These are phyloP conservation scores for Diutina ranongensis DNA, from an alignment of 1,139 yeast genomes.

Conservation along the genomic window DNA sequence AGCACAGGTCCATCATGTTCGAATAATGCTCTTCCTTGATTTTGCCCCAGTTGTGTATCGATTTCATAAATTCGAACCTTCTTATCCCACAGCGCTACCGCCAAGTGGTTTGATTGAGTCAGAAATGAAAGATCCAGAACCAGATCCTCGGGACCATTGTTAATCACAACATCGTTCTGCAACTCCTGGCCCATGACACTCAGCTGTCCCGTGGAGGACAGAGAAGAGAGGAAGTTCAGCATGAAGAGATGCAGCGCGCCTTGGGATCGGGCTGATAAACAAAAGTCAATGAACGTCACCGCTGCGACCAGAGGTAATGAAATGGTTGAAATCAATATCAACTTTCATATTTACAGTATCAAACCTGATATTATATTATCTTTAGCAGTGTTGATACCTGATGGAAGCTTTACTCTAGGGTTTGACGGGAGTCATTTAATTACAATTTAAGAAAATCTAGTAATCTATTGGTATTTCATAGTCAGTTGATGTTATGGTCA, in stretches of 20 bases:
- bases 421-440: neutral
- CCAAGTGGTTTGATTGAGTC: constrained; percentile 76
- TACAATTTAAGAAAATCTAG: neutral
- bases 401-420: too few species aligned
- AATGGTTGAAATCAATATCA: too few species aligned
- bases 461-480: too few species aligned
- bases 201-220: neutral
- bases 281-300: too few species aligned
- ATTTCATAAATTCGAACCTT: constrained; percentile 90
- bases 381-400: too few species aligned
- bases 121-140: constrained; percentile 81
- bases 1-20: constrained; percentile 89
- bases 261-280: too few species aligned
- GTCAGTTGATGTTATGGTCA: too few species aligned
- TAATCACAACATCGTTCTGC: constrained; percentile 59
- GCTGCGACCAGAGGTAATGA: too few species aligned
- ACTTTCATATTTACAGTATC: too few species aligned
- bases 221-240: neutral
- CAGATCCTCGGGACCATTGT: constrained; percentile 87
- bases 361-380: too few species aligned
- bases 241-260: neutral
- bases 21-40: constrained; percentile 80
- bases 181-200: neutral
- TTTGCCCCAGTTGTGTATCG: constrained; percentile 49
- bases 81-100: constrained; percentile 92